phyloP scores from a whole-genome alignment of 1,284 basidiomycete genomes.

The Schizophyllum commune region DNA sequence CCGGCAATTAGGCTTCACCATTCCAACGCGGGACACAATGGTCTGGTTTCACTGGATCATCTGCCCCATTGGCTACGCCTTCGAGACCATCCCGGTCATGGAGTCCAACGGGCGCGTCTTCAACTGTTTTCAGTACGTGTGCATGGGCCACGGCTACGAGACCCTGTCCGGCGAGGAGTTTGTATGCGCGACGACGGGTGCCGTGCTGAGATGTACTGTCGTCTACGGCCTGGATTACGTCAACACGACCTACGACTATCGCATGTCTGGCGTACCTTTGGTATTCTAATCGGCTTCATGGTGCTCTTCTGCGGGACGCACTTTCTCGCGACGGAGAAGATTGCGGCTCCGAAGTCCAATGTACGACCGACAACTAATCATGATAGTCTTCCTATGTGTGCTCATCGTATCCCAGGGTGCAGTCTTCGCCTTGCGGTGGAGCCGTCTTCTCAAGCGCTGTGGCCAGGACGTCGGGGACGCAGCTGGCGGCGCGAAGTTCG shows the following conservation, averaged over 20 bases:
- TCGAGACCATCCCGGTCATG: slow-evolving; percentile 36
- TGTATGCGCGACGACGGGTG: slow-evolving; percentile 55
- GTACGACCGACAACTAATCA: too few species aligned
- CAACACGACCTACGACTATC: slow-evolving; percentile 53
- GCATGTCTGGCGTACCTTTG: slow-evolving; percentile 49
- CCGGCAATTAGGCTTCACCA: slow-evolving; percentile 23
- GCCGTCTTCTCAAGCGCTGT: slow-evolving; percentile 18
- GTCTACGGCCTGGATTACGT: slow-evolving; percentile 53
- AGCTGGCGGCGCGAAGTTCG: slow-evolving; percentile 1
- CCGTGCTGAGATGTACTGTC: slow-evolving; percentile 34
- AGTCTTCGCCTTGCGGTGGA: slow-evolving; percentile 35
- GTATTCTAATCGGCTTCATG: slow-evolving; percentile 20
- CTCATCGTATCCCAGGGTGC: slow-evolving; percentile 30
- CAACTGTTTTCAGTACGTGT: slow-evolving; percentile 36
- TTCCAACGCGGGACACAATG: slow-evolving; percentile 47
- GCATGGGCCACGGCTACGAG: slow-evolving; percentile 43
- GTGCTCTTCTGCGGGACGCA: slow-evolving; percentile 32
- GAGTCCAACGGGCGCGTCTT: slow-evolving; percentile 45
- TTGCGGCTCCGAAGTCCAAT: slow-evolving; percentile 30
- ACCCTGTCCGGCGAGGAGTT: slow-evolving; percentile 43
- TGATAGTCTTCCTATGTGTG: too few species aligned
- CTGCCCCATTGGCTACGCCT: slow-evolving; percentile 22
- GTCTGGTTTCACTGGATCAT: slow-evolving; percentile 60
- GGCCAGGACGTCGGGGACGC: slow-evolving; percentile 12
- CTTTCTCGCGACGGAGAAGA: slow-evolving; percentile 34